A percentile compares a stretch with the other conserved stretches of the same genome.
phyloP scores from a whole-genome alignment of 345 rosid species.

The Firmiana major region DNA sequence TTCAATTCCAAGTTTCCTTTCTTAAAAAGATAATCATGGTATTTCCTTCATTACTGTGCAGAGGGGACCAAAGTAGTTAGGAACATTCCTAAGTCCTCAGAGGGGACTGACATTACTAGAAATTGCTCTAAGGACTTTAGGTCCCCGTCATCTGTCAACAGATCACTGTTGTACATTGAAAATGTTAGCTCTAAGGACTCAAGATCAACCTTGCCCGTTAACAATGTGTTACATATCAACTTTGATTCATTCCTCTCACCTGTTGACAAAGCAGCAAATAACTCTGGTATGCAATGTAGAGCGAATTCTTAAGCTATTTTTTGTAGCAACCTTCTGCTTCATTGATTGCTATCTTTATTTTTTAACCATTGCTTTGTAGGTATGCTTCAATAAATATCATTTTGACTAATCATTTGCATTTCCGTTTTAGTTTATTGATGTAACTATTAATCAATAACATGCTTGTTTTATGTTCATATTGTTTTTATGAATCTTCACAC shows the following conservation, averaged over 20 bases:
- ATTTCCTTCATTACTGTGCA: background rate
- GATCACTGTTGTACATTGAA: background rate
- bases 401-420: background rate
- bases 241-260: constrained; percentile 10
- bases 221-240: background rate
- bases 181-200: background rate
- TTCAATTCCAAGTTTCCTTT: background rate
- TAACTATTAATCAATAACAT: too few species aligned
- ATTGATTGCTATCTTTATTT: background rate
- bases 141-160: background rate
- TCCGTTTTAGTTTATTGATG: background rate
- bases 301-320: background rate
- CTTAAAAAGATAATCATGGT: background rate
- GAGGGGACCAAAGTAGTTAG: background rate
- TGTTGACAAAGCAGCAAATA: constrained; percentile 10
- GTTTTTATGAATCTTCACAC: background rate
- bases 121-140: background rate
- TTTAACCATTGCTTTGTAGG: background rate
- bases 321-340: background rate
- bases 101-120: background rate
- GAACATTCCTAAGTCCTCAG: background rate
- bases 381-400: constrained; percentile 5
- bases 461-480: background rate
- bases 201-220: background rate
- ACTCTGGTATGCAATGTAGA: constrained; percentile 22